Evolutionary conservation across 805 yeast species (phyloP).

Genomic region (Teunomyces panamensis): DNA sequence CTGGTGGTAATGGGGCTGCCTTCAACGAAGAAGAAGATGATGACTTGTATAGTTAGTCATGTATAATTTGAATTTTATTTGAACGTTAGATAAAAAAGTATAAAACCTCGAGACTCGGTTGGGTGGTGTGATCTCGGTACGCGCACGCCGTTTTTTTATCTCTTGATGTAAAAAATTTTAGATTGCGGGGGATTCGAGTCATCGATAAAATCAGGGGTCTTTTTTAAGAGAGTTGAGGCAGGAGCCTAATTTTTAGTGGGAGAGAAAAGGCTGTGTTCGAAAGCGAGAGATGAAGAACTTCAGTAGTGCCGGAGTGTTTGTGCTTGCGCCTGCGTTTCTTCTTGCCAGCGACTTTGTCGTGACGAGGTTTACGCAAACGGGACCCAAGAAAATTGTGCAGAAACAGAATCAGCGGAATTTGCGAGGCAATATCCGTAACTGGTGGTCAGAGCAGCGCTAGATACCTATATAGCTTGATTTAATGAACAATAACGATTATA

Average conservation of each 20-base stretch:
- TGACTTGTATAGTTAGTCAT: conserved; percentile 24
- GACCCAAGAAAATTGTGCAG: conserved; percentile 10
- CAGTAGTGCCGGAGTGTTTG: conserved; percentile 21
- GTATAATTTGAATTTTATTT: not conserved
- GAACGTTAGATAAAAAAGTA: not conserved
- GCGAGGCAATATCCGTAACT: conserved; percentile 1
- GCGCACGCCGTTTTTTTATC: not conserved
- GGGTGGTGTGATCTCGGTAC: not conserved
- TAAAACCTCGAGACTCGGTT: too few species aligned
- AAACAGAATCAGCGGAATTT: conserved; percentile 1
- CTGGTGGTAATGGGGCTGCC: conserved; percentile 30
- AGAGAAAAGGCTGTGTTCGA: not conserved
- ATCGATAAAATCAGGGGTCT: too few species aligned
- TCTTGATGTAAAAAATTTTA: not conserved
- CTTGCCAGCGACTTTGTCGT: conserved; percentile 28
- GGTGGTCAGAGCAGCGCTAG: conserved; percentile 1
- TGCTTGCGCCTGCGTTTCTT: conserved; percentile 30
- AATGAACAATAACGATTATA: not conserved
- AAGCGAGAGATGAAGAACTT: conserved; percentile 17
- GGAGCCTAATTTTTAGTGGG: too few species aligned
- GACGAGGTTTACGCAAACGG: conserved; percentile 18
- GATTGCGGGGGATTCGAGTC: not conserved
- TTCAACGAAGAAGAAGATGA: conserved; percentile 47
- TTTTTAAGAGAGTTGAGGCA: too few species aligned
- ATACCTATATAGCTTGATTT: not conserved